Conservation (phyloP, 169 alveolate genomes). For the Eimeria sp. region DNA sequence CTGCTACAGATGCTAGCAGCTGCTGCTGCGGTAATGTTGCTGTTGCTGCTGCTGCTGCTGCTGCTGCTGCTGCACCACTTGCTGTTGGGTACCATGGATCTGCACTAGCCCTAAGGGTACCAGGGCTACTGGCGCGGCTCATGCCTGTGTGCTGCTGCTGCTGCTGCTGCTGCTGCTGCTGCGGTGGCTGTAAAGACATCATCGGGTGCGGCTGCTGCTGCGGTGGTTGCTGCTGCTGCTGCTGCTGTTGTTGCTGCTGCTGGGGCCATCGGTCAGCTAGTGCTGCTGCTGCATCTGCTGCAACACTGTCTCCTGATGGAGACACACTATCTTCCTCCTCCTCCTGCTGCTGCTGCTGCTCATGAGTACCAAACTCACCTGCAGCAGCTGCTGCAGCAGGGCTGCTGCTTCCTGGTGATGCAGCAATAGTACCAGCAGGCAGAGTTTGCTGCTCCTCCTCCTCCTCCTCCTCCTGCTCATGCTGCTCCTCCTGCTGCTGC, state of each 20-base stretch:
- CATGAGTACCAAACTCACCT: background rate
- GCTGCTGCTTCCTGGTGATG: background rate
- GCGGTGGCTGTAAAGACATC: background rate
- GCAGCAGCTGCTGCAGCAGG: conserved; percentile 7
- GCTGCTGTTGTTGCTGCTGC: background rate
- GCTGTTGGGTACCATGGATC: conserved; percentile 59
- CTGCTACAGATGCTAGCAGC: background rate
- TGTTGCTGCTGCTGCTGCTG: conserved; percentile 26
- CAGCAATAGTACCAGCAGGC: background rate
- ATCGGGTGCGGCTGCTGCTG: background rate
- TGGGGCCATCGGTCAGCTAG: background rate
- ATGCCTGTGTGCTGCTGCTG: too few relatives aligned
- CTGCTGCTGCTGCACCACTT: conserved; percentile 34
- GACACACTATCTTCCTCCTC: background rate
- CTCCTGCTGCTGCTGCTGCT: background rate
- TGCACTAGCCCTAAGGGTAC: conserved; percentile 9
- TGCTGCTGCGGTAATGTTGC: conserved; percentile 14
- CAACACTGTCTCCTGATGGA: background rate
- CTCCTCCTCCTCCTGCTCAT: conserved; percentile 12
- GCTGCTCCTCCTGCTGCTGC: conserved; percentile 36
- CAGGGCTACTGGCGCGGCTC: conserved; percentile 8
- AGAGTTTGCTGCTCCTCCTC: background rate
- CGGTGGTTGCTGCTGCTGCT: too few relatives aligned
- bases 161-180: conserved; percentile 41
- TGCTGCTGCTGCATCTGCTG: background rate